phyloP scores from a whole-genome alignment of 2,329 filamentous ascomycete species.

The Fusarium sp. region DNA sequence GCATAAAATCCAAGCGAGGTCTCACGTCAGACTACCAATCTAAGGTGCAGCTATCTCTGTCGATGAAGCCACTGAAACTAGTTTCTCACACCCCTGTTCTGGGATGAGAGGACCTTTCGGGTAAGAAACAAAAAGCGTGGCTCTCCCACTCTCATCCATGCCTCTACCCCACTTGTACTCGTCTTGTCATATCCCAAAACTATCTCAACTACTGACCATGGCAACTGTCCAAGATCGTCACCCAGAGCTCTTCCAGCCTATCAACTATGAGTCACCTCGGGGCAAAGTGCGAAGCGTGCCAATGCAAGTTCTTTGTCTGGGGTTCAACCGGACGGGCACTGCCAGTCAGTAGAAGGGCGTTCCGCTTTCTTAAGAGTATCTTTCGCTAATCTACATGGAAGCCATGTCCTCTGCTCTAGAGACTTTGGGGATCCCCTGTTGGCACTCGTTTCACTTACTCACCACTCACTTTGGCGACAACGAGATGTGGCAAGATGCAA shows the following conservation, averaged over 20 bases:
- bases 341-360: conserved; percentile 15
- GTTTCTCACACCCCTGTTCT: neutral
- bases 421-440: conserved; percentile 31
- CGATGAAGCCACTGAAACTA: neutral
- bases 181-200: neutral
- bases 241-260: conserved; percentile 35
- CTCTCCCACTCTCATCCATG: neutral
- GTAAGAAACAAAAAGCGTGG: neutral
- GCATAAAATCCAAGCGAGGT: neutral
- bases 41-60: neutral
- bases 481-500: conserved; percentile 39
- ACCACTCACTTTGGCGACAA: conserved; percentile 37
- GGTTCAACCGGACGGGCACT: conserved; percentile 38
- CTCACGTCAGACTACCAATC: neutral
- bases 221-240: conserved; percentile 31
- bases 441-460: conserved; percentile 29
- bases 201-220: conserved; percentile 1
- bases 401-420: conserved; percentile 33
- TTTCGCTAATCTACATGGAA: neutral
- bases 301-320: conserved; percentile 35
- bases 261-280: conserved; percentile 29
- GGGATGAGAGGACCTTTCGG: neutral
- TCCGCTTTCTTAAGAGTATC: rapidly evolving
- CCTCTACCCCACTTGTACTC: neutral
- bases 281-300: conserved; percentile 30